These are phyloP conservation scores for Rhynchosporium agropyri DNA, from an alignment of 2,329 filamentous ascomycete species.

Conservation along the genomic window DNA sequence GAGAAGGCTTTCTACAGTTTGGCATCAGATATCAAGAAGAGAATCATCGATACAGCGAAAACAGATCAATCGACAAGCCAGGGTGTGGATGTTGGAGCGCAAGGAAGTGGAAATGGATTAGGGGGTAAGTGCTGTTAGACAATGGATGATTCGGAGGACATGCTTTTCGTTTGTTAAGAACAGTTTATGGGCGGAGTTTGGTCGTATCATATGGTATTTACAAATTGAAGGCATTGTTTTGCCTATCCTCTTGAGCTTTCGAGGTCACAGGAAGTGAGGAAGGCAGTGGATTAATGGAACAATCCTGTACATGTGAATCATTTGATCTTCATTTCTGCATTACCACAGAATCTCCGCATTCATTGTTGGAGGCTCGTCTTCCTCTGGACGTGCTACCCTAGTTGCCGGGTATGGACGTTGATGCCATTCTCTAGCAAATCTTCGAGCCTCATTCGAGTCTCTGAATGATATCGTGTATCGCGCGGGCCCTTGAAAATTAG, in stretches of 20 bases:
- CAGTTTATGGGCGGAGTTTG: conserved; percentile 43
- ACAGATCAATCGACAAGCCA: conserved; percentile 62
- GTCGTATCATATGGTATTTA: conserved; percentile 38
- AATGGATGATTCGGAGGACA: conserved; percentile 26
- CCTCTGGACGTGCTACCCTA: conserved; percentile 37
- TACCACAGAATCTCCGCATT: conserved; percentile 54
- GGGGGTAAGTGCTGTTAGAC: conserved; percentile 79
- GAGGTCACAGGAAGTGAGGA: conserved; percentile 14
- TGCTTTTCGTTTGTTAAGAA: conserved; percentile 38
- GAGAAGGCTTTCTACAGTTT: conserved; percentile 98
- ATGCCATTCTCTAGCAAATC: conserved; percentile 57
- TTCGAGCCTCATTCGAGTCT: conserved; percentile 42
- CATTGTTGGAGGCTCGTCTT: conserved; percentile 46
- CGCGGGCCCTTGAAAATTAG: conserved; percentile 21
- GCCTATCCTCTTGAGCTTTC: conserved; percentile 25
- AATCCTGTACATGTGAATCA: conserved; percentile 16
- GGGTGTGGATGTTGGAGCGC: conserved; percentile 70
- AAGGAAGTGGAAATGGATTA: conserved; percentile 53
- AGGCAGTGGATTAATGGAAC: conserved; percentile 23
- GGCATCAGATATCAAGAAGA: conserved; percentile 97
- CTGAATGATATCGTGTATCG: conserved; percentile 41
- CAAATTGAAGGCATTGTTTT: conserved; percentile 39
- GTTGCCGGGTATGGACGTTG: conserved; percentile 47
- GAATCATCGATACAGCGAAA: conserved; percentile 89
- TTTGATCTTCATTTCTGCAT: conserved; percentile 15